These are phyloP conservation scores for Calocybe indica DNA, from an alignment of 768 basidiomycete genomes.

Conservation along the genomic window DNA sequence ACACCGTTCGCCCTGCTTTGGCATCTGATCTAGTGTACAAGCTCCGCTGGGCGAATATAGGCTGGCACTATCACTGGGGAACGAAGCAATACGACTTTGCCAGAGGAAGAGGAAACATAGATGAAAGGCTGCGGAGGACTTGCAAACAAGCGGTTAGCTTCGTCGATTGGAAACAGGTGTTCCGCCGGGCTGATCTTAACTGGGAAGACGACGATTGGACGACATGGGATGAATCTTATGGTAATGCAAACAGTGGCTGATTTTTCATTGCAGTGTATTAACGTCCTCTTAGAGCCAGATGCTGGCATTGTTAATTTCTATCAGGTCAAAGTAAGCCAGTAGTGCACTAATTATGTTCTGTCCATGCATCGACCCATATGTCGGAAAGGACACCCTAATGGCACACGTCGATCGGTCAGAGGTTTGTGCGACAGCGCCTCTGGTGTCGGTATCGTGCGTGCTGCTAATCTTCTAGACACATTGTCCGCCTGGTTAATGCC, in stretches of 20 bases:
- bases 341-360: not conserved
- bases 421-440: constrained; percentile 84
- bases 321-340: constrained; percentile 52
- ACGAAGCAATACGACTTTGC: constrained; percentile 92
- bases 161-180: constrained; percentile 72
- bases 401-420: constrained; percentile 98
- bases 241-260: constrained; percentile 29
- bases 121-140: constrained; percentile 43
- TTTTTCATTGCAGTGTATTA: not conserved
- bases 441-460: constrained; percentile 89
- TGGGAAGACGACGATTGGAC: constrained; percentile 63
- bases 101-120: constrained; percentile 58
- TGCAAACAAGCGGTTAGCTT: constrained; percentile 57
- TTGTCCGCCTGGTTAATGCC: not conserved
- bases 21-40: constrained; percentile 62
- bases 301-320: constrained; percentile 98
- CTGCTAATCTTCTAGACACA: not conserved
- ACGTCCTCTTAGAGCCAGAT: constrained; percentile 64
- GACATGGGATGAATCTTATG: constrained; percentile 74
- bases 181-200: constrained; percentile 27
- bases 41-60: constrained; percentile 93
- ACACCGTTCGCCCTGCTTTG: constrained; percentile 41
- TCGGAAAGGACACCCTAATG: constrained; percentile 81
- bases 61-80: constrained; percentile 96
- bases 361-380: not conserved